Conservation (phyloP, 2,329 filamentous ascomycete species). For the Penicillium rolfsii region DNA sequence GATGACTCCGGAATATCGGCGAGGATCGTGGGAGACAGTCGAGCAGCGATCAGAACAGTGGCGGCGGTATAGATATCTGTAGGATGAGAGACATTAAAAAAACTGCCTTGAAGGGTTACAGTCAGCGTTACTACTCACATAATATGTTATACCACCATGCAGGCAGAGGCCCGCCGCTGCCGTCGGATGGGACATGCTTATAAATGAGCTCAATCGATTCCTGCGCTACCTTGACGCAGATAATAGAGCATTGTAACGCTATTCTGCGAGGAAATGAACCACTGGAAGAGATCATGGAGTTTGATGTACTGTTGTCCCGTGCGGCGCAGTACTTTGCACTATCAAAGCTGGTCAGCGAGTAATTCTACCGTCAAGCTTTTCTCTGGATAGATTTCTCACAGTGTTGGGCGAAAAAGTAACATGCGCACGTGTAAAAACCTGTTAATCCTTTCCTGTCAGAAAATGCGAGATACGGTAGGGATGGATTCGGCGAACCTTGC, state of each 20-base stretch:
- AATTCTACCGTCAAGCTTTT: neutral
- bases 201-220: slow-evolving; percentile 39
- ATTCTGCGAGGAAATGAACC: slow-evolving; percentile 38
- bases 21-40: slow-evolving; percentile 34
- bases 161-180: slow-evolving; percentile 35
- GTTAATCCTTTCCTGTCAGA: neutral
- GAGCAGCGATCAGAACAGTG: slow-evolving; percentile 40
- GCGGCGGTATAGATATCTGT: slow-evolving; percentile 42
- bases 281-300: slow-evolving; percentile 27
- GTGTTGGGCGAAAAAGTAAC: slow-evolving; percentile 38
- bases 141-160: slow-evolving; percentile 46
- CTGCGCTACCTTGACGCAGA: slow-evolving; percentile 41
- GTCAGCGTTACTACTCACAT: slow-evolving; percentile 26
- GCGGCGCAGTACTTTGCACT: slow-evolving; percentile 35
- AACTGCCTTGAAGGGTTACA: neutral
- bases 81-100: slow-evolving; percentile 11
- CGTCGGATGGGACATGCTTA: slow-evolving; percentile 33
- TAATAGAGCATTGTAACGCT: slow-evolving; percentile 41
- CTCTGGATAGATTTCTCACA: slow-evolving; percentile 16
- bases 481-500: slow-evolving; percentile 30
- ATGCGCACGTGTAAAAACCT: slow-evolving; percentile 42
- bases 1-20: slow-evolving; percentile 31
- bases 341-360: neutral
- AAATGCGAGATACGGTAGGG: no score
- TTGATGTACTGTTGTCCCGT: slow-evolving; percentile 26